phyloP scores from a whole-genome alignment of 768 basidiomycete genomes.

The Clitopilus hobsonii region DNA sequence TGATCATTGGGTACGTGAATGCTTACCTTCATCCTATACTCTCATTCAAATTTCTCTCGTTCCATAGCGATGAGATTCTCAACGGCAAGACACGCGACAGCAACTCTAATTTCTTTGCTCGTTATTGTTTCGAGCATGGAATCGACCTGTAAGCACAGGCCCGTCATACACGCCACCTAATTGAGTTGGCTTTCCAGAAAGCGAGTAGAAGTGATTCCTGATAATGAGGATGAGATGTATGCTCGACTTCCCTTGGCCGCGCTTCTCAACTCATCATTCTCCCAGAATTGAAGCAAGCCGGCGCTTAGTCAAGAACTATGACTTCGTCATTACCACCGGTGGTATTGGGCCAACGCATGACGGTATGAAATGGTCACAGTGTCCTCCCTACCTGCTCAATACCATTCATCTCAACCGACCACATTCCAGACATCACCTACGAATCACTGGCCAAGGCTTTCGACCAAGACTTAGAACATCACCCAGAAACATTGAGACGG shows the following conservation, averaged over 20 bases:
- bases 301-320: constrained; percentile 76
- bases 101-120: constrained; percentile 84
- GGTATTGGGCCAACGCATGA: constrained; percentile 93
- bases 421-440: constrained; percentile 77
- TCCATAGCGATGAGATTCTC: constrained; percentile 77
- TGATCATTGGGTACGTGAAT: constrained; percentile 65
- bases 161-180: constrained; percentile 1
- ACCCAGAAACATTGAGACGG: constrained; percentile 72
- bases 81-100: constrained; percentile 87
- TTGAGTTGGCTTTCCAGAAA: constrained; percentile 44
- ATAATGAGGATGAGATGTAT: constrained; percentile 88
- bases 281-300: constrained; percentile 78
- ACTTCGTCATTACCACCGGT: constrained; percentile 87
- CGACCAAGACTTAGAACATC: constrained; percentile 59
- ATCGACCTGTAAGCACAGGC: constrained; percentile 57
- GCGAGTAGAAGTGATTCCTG: constrained; percentile 87
- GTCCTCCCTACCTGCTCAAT: not conserved
- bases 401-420: not conserved
- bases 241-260: constrained; percentile 14
- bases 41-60: constrained; percentile 1
- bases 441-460: constrained; percentile 85
- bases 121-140: constrained; percentile 85
- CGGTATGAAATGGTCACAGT: constrained; percentile 37
- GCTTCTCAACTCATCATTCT: constrained; percentile 1
- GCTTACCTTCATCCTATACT: not conserved